A percentile compares a stretch with the other conserved stretches of the same genome.
Evolutionary conservation across 257 asterid species (phyloP).

Genomic region (Fraxinus anomala): DNA sequence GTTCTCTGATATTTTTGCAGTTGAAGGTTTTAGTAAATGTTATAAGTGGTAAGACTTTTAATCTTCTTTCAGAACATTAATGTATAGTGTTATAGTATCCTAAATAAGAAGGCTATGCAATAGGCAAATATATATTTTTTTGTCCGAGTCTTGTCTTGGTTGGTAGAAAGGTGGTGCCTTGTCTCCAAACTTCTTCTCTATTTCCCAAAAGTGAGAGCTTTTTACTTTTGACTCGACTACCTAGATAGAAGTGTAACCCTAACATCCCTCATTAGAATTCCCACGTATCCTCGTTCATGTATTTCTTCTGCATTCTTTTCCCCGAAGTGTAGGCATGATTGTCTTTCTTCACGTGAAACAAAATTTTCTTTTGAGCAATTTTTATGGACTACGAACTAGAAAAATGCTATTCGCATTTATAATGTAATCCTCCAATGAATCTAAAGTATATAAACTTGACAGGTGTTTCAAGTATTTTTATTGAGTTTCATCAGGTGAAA

Average conservation of each 20-base stretch:
- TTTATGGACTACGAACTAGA: not conserved
- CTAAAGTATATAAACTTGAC: not conserved
- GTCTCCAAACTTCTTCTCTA: not conserved
- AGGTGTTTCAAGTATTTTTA: slow-evolving; percentile 17
- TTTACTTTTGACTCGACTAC: not conserved
- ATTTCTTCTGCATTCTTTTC: slow-evolving; percentile 20
- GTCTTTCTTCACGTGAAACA: slow-evolving; percentile 11
- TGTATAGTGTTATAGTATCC: not conserved
- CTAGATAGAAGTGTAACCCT: slow-evolving; percentile 16
- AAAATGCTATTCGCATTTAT: slow-evolving; percentile 4
- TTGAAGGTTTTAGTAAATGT: not conserved
- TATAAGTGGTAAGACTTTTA: slow-evolving; percentile 12
- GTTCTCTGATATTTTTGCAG: not conserved
- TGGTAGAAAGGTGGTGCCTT: slow-evolving; percentile 11
- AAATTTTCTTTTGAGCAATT: slow-evolving; percentile 15
- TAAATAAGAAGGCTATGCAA: slow-evolving; percentile 1
- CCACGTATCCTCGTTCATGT: not conserved
- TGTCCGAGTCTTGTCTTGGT: slow-evolving; percentile 6
- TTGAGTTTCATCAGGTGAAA: not conserved
- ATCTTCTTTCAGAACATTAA: slow-evolving; percentile 12
- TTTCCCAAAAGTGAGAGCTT: not conserved
- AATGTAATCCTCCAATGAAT: slow-evolving; percentile 7
- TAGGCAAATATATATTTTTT: slow-evolving; percentile 1
- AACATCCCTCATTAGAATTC: not conserved
- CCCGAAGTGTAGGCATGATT: slow-evolving; percentile 11